Base-by-base conservation (phyloP, 345 rosid species). In the Clarkia xantiana region DNA sequence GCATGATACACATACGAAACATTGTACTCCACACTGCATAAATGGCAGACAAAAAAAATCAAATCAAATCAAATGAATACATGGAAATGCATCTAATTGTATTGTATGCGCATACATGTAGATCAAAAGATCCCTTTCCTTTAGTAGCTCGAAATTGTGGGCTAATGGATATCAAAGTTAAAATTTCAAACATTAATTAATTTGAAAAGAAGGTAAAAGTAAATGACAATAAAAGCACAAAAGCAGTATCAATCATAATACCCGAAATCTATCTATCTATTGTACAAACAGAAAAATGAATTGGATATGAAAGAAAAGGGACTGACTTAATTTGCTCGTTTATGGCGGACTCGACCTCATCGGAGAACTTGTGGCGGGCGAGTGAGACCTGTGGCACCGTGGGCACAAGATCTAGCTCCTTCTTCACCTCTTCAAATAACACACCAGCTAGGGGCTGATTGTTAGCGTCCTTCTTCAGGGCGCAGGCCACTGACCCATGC, bases 291-390 rank as follows among this genome's bases (percentile, higher is more conserved):
- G 22, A 58, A 17, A 9, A 16, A 1, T 3, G 1, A 8, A 22
- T 2, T 1, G 19, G 6, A 9, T 17, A 6, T 18, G 3, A 4
- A 12, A 20, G 3, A 17, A 46, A 11, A 14, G 42, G 42, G 55
- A 42, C 73, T 12, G 52, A 90, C 98, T 90, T 86, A 75, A 90
- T 86, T 75, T 90, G 96, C 51, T 83, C 86, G 51, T 90, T 90
- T 49, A 90, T 36, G 45, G 94, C 94, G 4, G 94, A 70, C 67
- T 90, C 97, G 54, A 77, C 67, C 53, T 71, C 84, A 40, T 86
- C 81, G 1, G 61, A 14, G 58, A 47, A 90, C 62, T 79, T 86
- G 15, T 86, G 96, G 17, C 94, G 76, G 12, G 94, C 97, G 44
- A 90, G 77, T 5, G 97, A 90, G 40, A 61, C 62, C 11, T 90